Evolutionary conservation across 495 filamentous ascomycete genomes (phyloP), one percentile per base, ranked within the genome.

Genomic region (Pseudevernia furfuracea): DNA sequence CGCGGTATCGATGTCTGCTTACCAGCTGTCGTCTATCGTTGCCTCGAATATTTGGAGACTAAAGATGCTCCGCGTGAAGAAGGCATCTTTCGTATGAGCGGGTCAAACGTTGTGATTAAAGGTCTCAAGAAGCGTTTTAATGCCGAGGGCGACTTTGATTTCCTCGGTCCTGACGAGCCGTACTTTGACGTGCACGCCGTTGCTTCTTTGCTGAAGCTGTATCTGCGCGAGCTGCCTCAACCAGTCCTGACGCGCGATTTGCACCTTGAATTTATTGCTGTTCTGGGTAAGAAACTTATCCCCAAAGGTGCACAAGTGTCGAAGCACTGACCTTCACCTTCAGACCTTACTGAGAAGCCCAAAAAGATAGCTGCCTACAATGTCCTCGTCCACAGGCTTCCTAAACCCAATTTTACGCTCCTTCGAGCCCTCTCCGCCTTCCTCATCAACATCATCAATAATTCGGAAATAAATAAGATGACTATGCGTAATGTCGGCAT

Each of bases 171-270:
- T 3, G 91, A 90, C 61, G 90, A 88, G 43, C 85, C 89, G 67
- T 93, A 92, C 70, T 91, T 96, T 72, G 94, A 98, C 76, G 90
- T 98, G 28, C 94, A 98, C 75, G 94, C 94, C 15, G 89, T 98
- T 12, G 95, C 95, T 17, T 95, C 91, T 39, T 79, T 98, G 49
- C 84, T 98, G 75, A 98, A 98, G 74, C 80, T 93, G 48, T 98
- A 97, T 72, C 81, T 98, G 17, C 86, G 94, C 39, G 94, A 98
- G 74, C 81, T 98, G 52, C 94, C 94, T 12, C 87, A 85, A 0
- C 93, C 90, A 17, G 91, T 97, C 58, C 80, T 98, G 65, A 97
- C 95, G 5, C 84, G 90, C 60, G 92, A 97, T 61, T 80, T 96
- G 23, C 91, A 96, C 71, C 76, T 93, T 61, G 89, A 96, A 64